phyloP scores from a whole-genome alignment of 2,329 filamentous ascomycete species.

The Aspergillus aculeatinus region DNA sequence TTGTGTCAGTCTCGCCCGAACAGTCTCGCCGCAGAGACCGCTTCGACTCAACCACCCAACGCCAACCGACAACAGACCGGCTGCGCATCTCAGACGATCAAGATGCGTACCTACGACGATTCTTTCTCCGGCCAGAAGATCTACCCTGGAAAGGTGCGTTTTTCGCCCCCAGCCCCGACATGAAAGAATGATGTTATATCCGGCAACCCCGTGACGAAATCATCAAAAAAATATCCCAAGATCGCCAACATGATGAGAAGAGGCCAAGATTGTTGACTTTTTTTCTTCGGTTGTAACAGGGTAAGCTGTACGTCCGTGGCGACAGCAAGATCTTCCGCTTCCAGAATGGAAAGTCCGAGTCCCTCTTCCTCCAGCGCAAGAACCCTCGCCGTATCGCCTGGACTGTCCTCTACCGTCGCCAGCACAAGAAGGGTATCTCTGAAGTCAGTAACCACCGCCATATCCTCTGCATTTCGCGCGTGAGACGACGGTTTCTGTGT shows the following conservation, averaged over 20 bases:
- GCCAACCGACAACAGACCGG: conserved; percentile 43
- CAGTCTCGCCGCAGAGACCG: conserved; percentile 38
- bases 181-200: background rate
- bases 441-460: conserved; percentile 69
- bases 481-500: conserved; percentile 8
- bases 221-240: background rate
- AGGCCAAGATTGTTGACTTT: conserved; percentile 26
- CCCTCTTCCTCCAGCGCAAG: conserved; percentile 99
- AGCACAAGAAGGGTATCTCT: conserved; percentile 99
- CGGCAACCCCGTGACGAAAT: background rate
- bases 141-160: conserved; percentile 74
- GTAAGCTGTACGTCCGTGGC: conserved; percentile 99
- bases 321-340: conserved; percentile 99
- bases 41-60: conserved; percentile 46
- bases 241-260: background rate
- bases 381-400: conserved; percentile 99
- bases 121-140: conserved; percentile 75
- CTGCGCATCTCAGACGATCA: conserved; percentile 53
- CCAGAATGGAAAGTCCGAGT: conserved; percentile 99
- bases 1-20: conserved; percentile 37
- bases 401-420: conserved; percentile 96
- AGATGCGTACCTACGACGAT: conserved; percentile 76
- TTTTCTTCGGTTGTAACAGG: conserved; percentile 57
- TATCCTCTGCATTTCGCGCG: conserved; percentile 17
- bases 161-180: conserved; percentile 16